These are phyloP conservation scores for Tetrapisispora namnaoensis DNA, from an alignment of 805 yeast species.

Conservation along the genomic window DNA sequence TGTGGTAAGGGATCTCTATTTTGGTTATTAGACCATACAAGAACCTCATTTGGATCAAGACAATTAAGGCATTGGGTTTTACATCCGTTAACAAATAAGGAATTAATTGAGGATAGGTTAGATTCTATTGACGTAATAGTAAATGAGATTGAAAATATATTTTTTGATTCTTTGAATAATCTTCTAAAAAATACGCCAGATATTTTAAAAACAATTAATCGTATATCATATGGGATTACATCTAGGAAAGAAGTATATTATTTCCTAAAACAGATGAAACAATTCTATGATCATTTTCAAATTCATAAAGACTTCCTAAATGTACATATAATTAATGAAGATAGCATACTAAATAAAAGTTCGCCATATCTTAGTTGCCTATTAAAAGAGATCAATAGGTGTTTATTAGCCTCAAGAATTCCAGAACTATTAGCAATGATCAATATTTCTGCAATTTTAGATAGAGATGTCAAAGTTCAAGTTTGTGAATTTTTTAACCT, in stretches of 20 bases:
- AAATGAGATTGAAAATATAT: constrained; percentile 29
- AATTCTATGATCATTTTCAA: constrained; percentile 29
- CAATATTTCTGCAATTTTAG: constrained; percentile 43
- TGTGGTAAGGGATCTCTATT: constrained; percentile 57
- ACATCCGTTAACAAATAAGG: constrained; percentile 52
- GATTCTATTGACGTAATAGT: constrained; percentile 48
- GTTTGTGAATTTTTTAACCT: constrained; percentile 36
- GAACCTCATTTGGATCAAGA: constrained; percentile 67
- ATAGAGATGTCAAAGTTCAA: constrained; percentile 37
- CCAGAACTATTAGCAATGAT: constrained; percentile 39
- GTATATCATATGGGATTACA: constrained; percentile 50
- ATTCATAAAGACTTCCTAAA: constrained; percentile 23
- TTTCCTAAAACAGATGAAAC: constrained; percentile 39
- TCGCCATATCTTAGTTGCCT: constrained; percentile 32
- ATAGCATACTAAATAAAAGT: constrained; percentile 10
- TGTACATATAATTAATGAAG: constrained; percentile 15
- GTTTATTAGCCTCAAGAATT: constrained; percentile 28
- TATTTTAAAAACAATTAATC: constrained; percentile 45
- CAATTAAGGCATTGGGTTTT: constrained; percentile 62
- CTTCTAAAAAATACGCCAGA: constrained; percentile 39
- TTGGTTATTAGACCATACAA: constrained; percentile 75
- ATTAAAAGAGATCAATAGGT: constrained; percentile 31
- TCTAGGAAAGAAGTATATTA: constrained; percentile 50
- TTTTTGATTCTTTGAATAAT: constrained; percentile 31
- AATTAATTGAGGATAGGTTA: constrained; percentile 48